These are phyloP conservation scores for Citrus trifoliata DNA, from an alignment of 345 rosid genomes.

Conservation along the genomic window DNA sequence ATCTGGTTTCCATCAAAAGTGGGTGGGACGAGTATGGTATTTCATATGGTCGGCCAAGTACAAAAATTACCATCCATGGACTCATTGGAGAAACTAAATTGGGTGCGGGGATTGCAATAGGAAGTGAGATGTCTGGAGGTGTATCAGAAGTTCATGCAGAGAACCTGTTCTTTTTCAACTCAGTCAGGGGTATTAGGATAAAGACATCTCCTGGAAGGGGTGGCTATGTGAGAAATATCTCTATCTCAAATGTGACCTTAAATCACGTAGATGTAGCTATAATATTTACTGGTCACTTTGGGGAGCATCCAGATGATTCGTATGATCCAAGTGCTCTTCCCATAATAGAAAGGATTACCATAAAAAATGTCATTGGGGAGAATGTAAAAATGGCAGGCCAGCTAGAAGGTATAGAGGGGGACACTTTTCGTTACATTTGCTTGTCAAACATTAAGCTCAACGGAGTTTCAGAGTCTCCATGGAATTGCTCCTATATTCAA, in stretches of 20 bases:
- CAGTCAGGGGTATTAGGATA: constrained; percentile 65
- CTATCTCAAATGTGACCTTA: constrained; percentile 57
- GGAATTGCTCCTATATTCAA: constrained; percentile 75
- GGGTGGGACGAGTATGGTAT: constrained; percentile 99
- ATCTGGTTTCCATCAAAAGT: constrained; percentile 83
- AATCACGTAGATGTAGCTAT: constrained; percentile 58
- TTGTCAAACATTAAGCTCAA: constrained; percentile 57
- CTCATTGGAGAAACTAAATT: constrained; percentile 64
- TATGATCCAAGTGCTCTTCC: constrained; percentile 81
- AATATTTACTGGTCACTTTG: constrained; percentile 64
- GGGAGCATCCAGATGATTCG: constrained; percentile 84
- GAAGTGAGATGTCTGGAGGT: constrained; percentile 99
- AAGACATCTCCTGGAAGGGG: constrained; percentile 95
- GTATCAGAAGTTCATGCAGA: constrained; percentile 74
- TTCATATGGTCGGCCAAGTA: constrained; percentile 73
- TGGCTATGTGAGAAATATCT: constrained; percentile 80
- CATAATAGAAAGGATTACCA: constrained; percentile 54
- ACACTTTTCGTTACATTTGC: constrained; percentile 66
- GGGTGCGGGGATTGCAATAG: constrained; percentile 84
- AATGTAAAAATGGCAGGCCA: constrained; percentile 67
- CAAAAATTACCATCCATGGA: constrained; percentile 63
- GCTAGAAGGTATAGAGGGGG: constrained; percentile 83
- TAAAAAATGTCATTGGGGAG: constrained; percentile 69
- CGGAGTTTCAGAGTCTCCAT: constrained; percentile 47
- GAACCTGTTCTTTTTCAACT: constrained; percentile 53